Evolutionary conservation across 164 flowering plant species (phyloP).

Genomic region (Dillenia suffruticosa): DNA sequence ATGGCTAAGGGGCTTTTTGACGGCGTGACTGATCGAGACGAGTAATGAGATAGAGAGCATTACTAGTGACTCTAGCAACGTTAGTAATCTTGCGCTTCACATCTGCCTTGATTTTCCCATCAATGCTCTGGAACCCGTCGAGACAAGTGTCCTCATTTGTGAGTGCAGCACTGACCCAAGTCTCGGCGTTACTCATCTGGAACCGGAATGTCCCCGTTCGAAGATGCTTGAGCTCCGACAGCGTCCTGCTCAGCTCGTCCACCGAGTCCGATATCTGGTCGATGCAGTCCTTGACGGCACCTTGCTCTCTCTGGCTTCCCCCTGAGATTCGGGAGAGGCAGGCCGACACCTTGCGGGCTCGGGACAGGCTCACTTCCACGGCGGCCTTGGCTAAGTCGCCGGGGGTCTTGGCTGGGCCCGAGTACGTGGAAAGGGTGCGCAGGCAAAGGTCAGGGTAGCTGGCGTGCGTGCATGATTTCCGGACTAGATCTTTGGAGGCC

Average conservation of each 20-base stretch:
- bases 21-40: slow-evolving; percentile 36
- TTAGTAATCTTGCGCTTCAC: slow-evolving; percentile 39
- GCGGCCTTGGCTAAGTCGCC: slow-evolving; percentile 65
- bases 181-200: slow-evolving; percentile 68
- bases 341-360: slow-evolving; percentile 26
- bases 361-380: slow-evolving; percentile 52
- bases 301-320: slow-evolving; percentile 21
- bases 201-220: slow-evolving; percentile 32
- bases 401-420: slow-evolving; percentile 40
- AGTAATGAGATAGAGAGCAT: slow-evolving; percentile 67
- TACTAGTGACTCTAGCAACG: slow-evolving; percentile 66
- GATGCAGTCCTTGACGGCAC: slow-evolving; percentile 54
- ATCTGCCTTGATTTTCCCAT: slow-evolving; percentile 36
- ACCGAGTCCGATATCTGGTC: slow-evolving; percentile 60
- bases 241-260: slow-evolving; percentile 42
- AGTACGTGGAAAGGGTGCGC: slow-evolving; percentile 53
- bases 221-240: slow-evolving; percentile 46
- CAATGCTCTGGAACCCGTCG: slow-evolving; percentile 49
- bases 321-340: slow-evolving; percentile 20
- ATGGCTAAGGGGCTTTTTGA: too few relatives aligned
- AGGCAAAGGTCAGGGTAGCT: slow-evolving; percentile 63
- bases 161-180: slow-evolving; percentile 80
- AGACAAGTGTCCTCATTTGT: slow-evolving; percentile 77
- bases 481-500: slow-evolving; percentile 33
- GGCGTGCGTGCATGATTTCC: slow-evolving; percentile 53